Evolutionary conservation across 305 asterid species (phyloP).

Genomic region (Fraxinus sp.): DNA sequence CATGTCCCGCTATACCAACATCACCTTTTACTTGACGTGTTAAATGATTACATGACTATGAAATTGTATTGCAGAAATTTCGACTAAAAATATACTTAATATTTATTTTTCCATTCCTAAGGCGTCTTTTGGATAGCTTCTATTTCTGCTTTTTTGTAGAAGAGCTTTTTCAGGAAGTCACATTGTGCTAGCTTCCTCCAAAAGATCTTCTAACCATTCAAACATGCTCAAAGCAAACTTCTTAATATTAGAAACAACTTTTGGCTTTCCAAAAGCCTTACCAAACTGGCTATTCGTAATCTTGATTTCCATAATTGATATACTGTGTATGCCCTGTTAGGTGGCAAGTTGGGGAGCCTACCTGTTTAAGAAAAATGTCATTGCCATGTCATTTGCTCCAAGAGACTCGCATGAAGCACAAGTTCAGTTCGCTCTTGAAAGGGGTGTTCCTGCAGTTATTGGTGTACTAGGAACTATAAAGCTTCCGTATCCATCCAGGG

Average conservation of each 20-base stretch:
- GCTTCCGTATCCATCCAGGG: conserved; percentile 45
- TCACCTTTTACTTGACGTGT: not conserved
- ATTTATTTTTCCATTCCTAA: not conserved
- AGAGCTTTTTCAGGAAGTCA: not conserved
- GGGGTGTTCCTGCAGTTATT: conserved; percentile 50
- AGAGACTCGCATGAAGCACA: conserved; percentile 52
- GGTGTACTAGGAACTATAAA: conserved; percentile 47
- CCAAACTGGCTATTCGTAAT: not conserved
- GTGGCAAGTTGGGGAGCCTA: conserved; percentile 57
- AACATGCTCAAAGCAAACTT: not conserved
- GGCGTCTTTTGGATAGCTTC: not conserved
- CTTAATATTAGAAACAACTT: not conserved
- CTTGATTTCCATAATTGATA: not conserved
- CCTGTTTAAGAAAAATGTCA: conserved; percentile 44
- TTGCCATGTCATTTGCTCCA: conserved; percentile 55
- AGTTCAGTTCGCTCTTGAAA: conserved; percentile 47
- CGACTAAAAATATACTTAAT: not conserved
- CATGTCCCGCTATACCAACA: not conserved
- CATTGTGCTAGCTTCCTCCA: not conserved
- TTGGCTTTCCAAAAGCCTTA: not conserved
- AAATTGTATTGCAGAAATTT: not conserved
- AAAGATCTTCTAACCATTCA: not conserved
- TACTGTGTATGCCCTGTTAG: conserved; percentile 21
- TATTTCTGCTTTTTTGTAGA: not conserved
- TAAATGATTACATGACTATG: not conserved